phyloP scores from a whole-genome alignment of 2,329 filamentous ascomycete species.

The Cercospora brassicicola region DNA sequence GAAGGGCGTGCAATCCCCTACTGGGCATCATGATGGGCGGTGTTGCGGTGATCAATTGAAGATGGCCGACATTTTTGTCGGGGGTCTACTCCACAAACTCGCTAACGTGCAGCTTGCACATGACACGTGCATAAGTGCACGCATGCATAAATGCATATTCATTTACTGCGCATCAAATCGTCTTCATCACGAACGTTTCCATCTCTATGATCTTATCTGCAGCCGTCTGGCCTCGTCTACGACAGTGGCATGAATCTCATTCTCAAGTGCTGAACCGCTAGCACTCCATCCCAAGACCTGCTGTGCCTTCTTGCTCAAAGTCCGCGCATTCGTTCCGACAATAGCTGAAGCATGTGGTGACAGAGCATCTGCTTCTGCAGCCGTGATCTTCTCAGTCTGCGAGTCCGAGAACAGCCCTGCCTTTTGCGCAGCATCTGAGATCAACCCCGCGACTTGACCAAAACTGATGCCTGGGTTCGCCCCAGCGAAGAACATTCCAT shows the following conservation, averaged over 20 bases:
- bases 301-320: neutral
- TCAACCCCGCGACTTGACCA: neutral
- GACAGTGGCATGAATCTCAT: neutral
- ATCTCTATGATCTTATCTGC: neutral
- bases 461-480: neutral
- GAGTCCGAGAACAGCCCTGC: neutral
- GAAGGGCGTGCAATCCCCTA: constrained; percentile 47
- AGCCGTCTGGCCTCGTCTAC: neutral
- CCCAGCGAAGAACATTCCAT: neutral
- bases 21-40: constrained; percentile 47
- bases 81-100: neutral
- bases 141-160: neutral
- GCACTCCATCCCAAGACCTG: neutral
- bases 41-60: constrained; percentile 3
- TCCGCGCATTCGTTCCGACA: neutral
- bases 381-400: neutral
- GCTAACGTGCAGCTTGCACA: neutral
- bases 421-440: neutral
- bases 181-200: neutral
- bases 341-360: neutral
- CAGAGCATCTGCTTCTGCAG: neutral
- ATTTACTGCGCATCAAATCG: neutral
- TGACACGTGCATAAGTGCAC: neutral
- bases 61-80: neutral
- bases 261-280: neutral